phyloP scores from a whole-genome alignment of 257 asterid species.

The Plectranthus barbatus region DNA sequence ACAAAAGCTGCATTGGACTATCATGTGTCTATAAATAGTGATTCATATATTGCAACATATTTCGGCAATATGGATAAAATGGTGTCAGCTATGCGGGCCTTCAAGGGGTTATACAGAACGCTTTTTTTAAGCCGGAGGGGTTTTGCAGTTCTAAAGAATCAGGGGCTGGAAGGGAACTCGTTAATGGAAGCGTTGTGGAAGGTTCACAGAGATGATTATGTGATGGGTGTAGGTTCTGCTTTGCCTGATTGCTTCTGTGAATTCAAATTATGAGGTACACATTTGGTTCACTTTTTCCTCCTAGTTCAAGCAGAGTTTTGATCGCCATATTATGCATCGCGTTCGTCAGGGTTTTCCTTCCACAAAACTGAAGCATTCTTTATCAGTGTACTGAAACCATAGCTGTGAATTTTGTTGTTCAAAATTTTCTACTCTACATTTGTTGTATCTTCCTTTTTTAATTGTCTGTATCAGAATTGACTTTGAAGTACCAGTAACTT shows the following conservation, averaged over 20 bases:
- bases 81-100: constrained; percentile 94
- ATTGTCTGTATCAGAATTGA: too few species aligned
- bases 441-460: too few species aligned
- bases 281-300: background rate
- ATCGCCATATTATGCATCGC: background rate
- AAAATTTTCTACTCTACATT: too few species aligned
- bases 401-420: too few species aligned
- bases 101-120: constrained; percentile 57
- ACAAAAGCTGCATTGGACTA: constrained; percentile 95
- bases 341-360: too few species aligned
- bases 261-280: constrained; percentile 35
- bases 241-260: constrained; percentile 92
- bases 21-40: constrained; percentile 63
- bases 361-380: too few species aligned
- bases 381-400: too few species aligned
- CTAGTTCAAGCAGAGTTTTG: constrained; percentile 1
- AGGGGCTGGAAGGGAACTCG: constrained; percentile 46
- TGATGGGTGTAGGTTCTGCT: constrained; percentile 86
- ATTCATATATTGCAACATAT: constrained; percentile 72
- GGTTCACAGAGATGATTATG: constrained; percentile 79
- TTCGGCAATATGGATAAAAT: constrained; percentile 98
- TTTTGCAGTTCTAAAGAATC: constrained; percentile 49
- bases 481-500: too few species aligned
- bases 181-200: constrained; percentile 70
- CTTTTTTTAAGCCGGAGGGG: constrained; percentile 67